Conservation (phyloP, 139 green algal species). For the Astrephomene gubernaculifera region DNA sequence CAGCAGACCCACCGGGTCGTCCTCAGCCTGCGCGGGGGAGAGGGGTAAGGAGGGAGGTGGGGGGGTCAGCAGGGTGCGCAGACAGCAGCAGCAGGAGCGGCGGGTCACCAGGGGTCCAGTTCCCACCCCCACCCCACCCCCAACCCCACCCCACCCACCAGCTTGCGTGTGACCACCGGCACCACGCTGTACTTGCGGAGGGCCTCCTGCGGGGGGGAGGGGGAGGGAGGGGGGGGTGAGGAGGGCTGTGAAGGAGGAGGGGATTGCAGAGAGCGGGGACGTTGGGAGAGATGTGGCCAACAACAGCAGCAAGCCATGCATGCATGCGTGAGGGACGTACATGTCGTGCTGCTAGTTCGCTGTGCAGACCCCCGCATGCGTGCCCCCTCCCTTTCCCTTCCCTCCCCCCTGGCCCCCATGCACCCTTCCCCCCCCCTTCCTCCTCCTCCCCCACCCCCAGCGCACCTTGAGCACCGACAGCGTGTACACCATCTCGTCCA, state of each 20-base stretch:
- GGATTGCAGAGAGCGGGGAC: no score
- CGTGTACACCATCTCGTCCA: conserved; percentile 85
- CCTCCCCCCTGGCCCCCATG: no score
- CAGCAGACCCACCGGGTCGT: conserved; percentile 59
- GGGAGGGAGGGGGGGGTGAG: conserved; percentile 22
- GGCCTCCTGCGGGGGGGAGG: conserved; percentile 84
- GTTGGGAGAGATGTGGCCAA: no score
- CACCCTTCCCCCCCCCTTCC: conserved; percentile 69
- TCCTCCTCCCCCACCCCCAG: conserved; percentile 54
- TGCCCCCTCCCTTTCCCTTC: no score
- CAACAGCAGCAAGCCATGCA: no score
- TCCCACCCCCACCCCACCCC: background rate
- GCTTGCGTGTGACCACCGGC: conserved; percentile 88
- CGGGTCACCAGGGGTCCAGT: no score
- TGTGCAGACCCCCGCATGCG: no score
- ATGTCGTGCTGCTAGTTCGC: no score
- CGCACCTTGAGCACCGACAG: conserved; percentile 85
- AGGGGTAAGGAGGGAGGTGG: background rate
- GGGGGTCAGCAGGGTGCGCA: no score
- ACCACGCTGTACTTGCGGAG: conserved; percentile 90
- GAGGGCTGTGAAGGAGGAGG: no score
- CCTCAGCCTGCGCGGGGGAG: background rate
- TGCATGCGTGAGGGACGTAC: no score
- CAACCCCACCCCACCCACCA: conserved; percentile 42
- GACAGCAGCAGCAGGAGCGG: no score